Evolutionary conservation across 768 basidiomycete species (phyloP), one percentile per base, ranked within the genome.

Genomic region (Lyophyllum semitale): DNA sequence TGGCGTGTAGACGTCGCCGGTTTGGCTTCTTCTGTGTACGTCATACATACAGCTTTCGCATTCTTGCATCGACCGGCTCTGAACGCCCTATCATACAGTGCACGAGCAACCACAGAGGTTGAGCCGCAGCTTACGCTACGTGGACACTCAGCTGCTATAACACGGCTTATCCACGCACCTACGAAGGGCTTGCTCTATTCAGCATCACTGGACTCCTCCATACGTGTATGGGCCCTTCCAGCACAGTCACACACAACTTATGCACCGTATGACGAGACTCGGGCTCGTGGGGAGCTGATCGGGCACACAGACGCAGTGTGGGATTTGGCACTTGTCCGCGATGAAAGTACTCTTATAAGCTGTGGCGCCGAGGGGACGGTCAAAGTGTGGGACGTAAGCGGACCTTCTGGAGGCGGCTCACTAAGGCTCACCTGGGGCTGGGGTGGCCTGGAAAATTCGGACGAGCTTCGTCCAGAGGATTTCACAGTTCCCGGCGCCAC

Each of bases 291-390:
- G 30, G 87, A 89, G 60, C 80, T 98, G 26, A 85, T 95, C 27
- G 94, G 95, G 3, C 93, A 97, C 68, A 93, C 93, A 4, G 95
- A 99, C 67, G 93, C 93, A 5, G 90, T 98, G 23, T 99, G 97
- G 97, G 97, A 95, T 67, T 76, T 98, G 48, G 88, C 91, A 9
- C 82, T 96, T 20, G 83, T 93, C 25, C 81, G 91, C 51, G 89
- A 91, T 58, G 90, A 93, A 68, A 84, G 83, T 54, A 87, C 89
- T 8, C 79, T 98, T 38, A 91, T 96, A 53, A 92, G 90, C 60
- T 93, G 91, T 67, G 89, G 91, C 43, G 91, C 95, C 4, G 96
- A 98, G 68, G 95, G 95, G 18, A 74, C 83, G 0, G 89, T 98
- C 62, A 97, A 97, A 71, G 84, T 96, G 13, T 98, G 96, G 95